These are phyloP conservation scores for Mortierella sp. DNA, from an alignment of 371 early-diverging fungal species.

Conservation along the genomic window DNA sequence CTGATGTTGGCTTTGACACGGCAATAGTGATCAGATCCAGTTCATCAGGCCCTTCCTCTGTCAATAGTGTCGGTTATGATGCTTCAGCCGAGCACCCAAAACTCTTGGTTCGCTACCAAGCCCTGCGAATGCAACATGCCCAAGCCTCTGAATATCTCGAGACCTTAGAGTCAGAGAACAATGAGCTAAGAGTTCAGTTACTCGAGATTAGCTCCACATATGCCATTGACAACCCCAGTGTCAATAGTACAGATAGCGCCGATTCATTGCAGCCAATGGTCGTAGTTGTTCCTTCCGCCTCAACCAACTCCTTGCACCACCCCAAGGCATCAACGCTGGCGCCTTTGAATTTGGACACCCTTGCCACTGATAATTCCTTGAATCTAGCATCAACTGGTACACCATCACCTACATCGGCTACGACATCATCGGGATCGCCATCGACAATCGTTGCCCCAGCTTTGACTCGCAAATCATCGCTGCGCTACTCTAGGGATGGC, in stretches of 20 bases:
- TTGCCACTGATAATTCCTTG: background rate
- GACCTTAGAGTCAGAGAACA: slow-evolving; percentile 31
- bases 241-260: background rate
- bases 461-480: slow-evolving; percentile 8
- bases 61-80: slow-evolving; percentile 46
- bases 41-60: background rate
- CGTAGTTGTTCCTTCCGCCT: background rate
- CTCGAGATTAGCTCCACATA: background rate
- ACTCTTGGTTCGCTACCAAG: slow-evolving; percentile 32
- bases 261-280: background rate
- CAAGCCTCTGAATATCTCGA: slow-evolving; percentile 31
- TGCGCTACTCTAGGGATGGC: slow-evolving; percentile 6
- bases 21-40: background rate
- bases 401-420: background rate
- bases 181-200: slow-evolving; percentile 29
- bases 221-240: background rate
- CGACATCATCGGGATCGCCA: background rate
- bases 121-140: slow-evolving; percentile 26
- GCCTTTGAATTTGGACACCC: slow-evolving; percentile 19
- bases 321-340: slow-evolving; percentile 18
- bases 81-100: slow-evolving; percentile 32
- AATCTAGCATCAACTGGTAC: background rate
- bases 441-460: background rate
- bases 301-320: slow-evolving; percentile 14
- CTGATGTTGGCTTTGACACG: background rate